Evolutionary conservation across 2,329 filamentous ascomycete species (phyloP), one percentile per base, ranked within the genome.

Genomic region (Gremmenia infestans): DNA sequence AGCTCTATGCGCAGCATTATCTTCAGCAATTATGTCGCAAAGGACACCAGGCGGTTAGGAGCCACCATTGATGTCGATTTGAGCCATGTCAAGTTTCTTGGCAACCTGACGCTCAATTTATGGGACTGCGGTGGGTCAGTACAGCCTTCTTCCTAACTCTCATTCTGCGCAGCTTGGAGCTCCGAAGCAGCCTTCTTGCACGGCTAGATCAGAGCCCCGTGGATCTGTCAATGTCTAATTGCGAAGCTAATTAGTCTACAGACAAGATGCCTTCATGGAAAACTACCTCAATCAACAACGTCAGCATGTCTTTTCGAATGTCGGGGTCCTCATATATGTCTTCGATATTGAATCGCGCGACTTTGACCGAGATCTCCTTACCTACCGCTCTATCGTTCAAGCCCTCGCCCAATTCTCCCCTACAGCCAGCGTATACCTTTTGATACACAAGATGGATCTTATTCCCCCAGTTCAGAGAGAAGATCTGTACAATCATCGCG

Each of bases 381-480:
- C 91, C 56, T 99, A 97, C 77, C 85, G 87, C 52, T 88, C 89
- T 63, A 94, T 97, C 71, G 90, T 97, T 65, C 84, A 87, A 50
- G 94, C 94, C 0, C 80, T 99, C 40, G 82, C 87, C 54, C 92
- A 97, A 74, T 96, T 86, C 78, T 95, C 89, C 17, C 78, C 82
- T 35, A 76, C 78, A 2, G 91, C 93, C 60, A 89, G 89, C 71
- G 87, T 99, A 67, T 99, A 97, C 75, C 89, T 94, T 59, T 83
- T 99, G 46, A 89, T 99, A 63, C 94, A 99, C 85, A 99, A 99
- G 75, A 97, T 99, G 89, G 94, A 99, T 71, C 82, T 99, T 25
- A 91, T 97, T 49, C 88, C 92, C 63, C 82, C 86, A 40, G 82
- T 88, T 55, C 83, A 88, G 63, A 88, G 92, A 58, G 86, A 91